These are phyloP conservation scores for Talaromyces sp. DNA, from an alignment of 2,329 filamentous ascomycete genomes.

Conservation along the genomic window DNA sequence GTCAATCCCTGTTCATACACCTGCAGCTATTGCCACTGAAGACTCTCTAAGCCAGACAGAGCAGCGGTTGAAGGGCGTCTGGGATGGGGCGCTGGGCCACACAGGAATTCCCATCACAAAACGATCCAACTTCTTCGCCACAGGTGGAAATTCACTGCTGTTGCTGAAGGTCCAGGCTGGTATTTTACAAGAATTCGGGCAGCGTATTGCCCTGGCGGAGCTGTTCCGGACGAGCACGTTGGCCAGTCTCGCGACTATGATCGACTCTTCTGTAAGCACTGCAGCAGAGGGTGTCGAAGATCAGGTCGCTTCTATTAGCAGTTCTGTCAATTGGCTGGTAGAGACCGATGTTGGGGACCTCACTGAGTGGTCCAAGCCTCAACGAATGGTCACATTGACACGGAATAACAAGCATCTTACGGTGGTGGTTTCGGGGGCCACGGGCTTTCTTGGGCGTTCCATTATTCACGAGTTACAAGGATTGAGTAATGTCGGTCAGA, in stretches of 20 bases:
- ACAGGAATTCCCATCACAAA: not conserved
- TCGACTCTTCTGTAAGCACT: no score
- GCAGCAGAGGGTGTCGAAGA: no score
- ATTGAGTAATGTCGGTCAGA: not conserved
- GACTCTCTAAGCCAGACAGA: not conserved
- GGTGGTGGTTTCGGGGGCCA: not conserved
- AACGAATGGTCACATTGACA: no score
- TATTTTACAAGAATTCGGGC: no score
- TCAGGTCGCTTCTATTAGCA: no score
- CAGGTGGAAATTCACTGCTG: not conserved
- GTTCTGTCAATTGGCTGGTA: no score
- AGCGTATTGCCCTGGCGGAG: no score
- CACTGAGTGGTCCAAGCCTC: no score
- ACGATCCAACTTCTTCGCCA: no score
- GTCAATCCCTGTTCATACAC: conserved; percentile 27
- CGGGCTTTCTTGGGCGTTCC: not conserved
- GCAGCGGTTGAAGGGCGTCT: conserved; percentile 15
- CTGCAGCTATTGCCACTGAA: conserved; percentile 11
- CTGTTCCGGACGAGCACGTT: no score
- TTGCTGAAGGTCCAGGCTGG: conserved; percentile 15
- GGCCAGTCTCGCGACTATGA: no score
- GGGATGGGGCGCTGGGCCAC: conserved; percentile 14
- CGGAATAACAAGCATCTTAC: not conserved
- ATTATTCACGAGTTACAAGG: not conserved
- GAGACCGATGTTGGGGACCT: no score